Base-by-base conservation (phyloP, 1,284 basidiomycete genomes). In the Pseudozyma thailandica region DNA sequence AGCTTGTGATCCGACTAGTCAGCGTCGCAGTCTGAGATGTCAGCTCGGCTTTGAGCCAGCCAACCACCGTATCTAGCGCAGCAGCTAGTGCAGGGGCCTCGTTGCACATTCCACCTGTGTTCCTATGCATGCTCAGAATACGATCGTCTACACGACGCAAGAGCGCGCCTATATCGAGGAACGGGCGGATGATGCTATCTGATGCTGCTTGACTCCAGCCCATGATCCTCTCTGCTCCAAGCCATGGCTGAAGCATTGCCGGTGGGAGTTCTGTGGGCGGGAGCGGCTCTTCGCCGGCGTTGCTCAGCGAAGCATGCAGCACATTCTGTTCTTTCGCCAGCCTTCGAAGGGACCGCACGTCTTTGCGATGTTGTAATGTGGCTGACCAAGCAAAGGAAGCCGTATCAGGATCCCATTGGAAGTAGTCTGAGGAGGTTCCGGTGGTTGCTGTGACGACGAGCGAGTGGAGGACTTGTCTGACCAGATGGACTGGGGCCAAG, bases 31-130 rank as follows among this genome's bases (percentile, higher is more conserved):
- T 50, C 47, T 66, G 57, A 1, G 49, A 30, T 5, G 53, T 15
- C 18, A 76, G 59, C 42, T 76, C 60, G 28, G 25, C 46, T 26
- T 65, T 71, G 31, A 76, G 48, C 74, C 74, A 76, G 2, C 57
- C 50, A 12, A 74, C 35, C 27, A 76, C 63, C 0, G 39, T 59
- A 25, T 69, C 59, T 16, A 76, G 54, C 1, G 66, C 61, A n/a
- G 52, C 59, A 10, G 64, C 68, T 20, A 76, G 39, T 5, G 74
- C 62, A 25, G 58, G 56, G 10, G 64, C 72, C 50, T 76, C 74
- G 31, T 53, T 62, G 49, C 59, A 62, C 2, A 52, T 37, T 2
- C 39, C 42, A 4, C 43, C 42, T 7, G 53, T 35, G 31, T 43
- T 52, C 6, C 53, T 55, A 15, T 59, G 52, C 4, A 74, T 68